Evolutionary conservation across 257 asterid species (phyloP).

Genomic region (Leptodermis oblonga): DNA sequence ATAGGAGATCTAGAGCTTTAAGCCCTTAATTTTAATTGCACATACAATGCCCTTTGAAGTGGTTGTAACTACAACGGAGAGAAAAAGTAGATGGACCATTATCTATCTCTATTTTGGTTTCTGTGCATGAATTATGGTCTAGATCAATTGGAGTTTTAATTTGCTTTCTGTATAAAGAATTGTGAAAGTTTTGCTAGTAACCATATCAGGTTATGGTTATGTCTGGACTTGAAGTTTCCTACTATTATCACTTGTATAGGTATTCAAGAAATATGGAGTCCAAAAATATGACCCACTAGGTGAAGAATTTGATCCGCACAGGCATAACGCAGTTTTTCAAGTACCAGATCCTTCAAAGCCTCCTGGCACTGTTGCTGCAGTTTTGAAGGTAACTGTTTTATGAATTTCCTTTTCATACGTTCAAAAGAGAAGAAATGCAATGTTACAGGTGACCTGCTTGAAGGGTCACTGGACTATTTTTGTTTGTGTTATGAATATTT

Average conservation of each 20-base stretch:
- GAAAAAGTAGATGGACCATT: neutral
- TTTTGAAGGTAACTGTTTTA: conserved; percentile 60
- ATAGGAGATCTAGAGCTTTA: too few species aligned
- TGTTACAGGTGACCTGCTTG: neutral
- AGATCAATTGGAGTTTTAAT: neutral
- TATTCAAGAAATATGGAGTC: conserved; percentile 71
- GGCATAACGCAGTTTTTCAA: conserved; percentile 91
- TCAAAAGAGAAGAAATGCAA: neutral
- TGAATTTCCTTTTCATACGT: neutral
- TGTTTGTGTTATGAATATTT: neutral
- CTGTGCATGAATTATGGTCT: neutral
- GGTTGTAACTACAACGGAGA: neutral
- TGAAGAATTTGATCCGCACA: conserved; percentile 91
- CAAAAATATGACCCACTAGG: conserved; percentile 57
- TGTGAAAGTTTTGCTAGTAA: neutral
- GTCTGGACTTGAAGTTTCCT: neutral
- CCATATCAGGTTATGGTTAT: neutral
- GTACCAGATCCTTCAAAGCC: conserved; percentile 90
- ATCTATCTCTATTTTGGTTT: neutral
- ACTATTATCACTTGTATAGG: conserved; percentile 34
- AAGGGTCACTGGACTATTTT: neutral
- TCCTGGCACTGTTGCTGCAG: conserved; percentile 65
- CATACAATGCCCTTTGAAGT: neutral
- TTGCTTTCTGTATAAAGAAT: neutral
- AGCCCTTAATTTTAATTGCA: neutral